Evolutionary conservation across 1,284 basidiomycete species (phyloP), one percentile per base, ranked within the genome.

Genomic region (Lentinus polychrous): DNA sequence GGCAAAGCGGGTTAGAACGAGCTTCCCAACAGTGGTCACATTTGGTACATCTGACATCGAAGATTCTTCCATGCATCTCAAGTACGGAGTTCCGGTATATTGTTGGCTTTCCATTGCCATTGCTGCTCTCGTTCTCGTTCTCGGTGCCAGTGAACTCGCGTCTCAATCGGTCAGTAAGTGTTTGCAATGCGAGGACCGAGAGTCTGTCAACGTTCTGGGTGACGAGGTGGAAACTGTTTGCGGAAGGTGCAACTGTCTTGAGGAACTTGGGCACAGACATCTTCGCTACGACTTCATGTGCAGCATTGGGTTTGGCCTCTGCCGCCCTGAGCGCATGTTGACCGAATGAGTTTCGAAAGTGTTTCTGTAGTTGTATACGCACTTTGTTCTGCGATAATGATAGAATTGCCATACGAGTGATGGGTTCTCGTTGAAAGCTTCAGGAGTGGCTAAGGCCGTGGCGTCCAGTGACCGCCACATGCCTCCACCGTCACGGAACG

Each of bases 161-260:
- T 8, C 14, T 12, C 37, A 38, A 38, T 18, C 14, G 20, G 20
- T 41, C 32, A 10, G 47, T 40, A 24, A 62, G 46, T 2, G 52
- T 46, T 20, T 60, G 46, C 7, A 68, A 53, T 1, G 73, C 72
- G 23, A 66, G 57, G n/a, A 49, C 49, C 52, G 75, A 78, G 10
- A 85, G 70, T 3, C 78, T 76, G 54, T 86, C 83, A 23, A 86
- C 77, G 57, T 86, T 85, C 60, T 85, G 82, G 10, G 81, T 84
- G 48, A 83, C 71, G 31, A 83, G 68, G 3, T 74, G 72, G 57
- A 81, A 78, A 8, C 65, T 69, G 6, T 37, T 37, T 15, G 75
- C 66, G 17, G 57, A 60, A 8, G 74, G 73, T 1, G 69, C 68
- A 17, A 74, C 64, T 18, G 52, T 56, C 11, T 67, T 45, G 49